A percentile compares a stretch with the other conserved stretches of the same genome.
Evolutionary conservation across 495 filamentous ascomycete genomes (phyloP).

Genomic region (Filosporella fistucella): DNA sequence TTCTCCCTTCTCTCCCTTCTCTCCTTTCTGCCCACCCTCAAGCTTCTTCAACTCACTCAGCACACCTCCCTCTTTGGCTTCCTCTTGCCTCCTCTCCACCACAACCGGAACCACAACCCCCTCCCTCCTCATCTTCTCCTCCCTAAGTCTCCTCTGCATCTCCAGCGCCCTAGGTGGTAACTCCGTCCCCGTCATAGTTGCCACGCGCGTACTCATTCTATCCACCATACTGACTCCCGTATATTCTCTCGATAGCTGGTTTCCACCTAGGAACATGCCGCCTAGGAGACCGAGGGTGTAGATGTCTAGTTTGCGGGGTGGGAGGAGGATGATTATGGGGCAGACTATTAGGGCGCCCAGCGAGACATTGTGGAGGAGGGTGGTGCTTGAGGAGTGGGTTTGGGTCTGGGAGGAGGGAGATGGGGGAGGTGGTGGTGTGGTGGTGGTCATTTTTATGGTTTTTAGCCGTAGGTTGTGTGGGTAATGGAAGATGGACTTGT

Average conservation of each 20-base stretch:
- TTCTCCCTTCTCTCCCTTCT: conserved; percentile 27
- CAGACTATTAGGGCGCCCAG: conserved; percentile 59
- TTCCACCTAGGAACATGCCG: conserved; percentile 49
- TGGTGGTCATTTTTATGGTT: not conserved
- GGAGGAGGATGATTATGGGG: conserved; percentile 67
- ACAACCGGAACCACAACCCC: conserved; percentile 22
- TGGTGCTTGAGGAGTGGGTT: not conserved
- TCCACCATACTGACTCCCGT: conserved; percentile 52
- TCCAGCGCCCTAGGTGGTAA: conserved; percentile 54
- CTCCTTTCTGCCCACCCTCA: conserved; percentile 14
- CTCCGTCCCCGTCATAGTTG: conserved; percentile 17
- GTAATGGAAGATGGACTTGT: no score
- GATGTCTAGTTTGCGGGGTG: conserved; percentile 72
- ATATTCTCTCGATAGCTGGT: conserved; percentile 57
- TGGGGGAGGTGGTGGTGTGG: not conserved
- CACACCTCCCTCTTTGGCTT: conserved; percentile 20
- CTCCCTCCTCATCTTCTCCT: conserved; percentile 32
- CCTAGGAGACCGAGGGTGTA: conserved; percentile 46
- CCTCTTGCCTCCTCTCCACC: conserved; percentile 23
- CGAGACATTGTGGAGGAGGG: conserved; percentile 28
- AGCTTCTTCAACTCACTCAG: conserved; percentile 19
- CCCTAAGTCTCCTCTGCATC: conserved; percentile 39
- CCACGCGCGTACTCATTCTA: conserved; percentile 32
- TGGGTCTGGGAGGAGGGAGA: not conserved
- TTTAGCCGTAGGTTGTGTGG: not conserved